phyloP scores from a whole-genome alignment of 2,329 filamentous ascomycete species.

The Pseudodiploospora longispora region DNA sequence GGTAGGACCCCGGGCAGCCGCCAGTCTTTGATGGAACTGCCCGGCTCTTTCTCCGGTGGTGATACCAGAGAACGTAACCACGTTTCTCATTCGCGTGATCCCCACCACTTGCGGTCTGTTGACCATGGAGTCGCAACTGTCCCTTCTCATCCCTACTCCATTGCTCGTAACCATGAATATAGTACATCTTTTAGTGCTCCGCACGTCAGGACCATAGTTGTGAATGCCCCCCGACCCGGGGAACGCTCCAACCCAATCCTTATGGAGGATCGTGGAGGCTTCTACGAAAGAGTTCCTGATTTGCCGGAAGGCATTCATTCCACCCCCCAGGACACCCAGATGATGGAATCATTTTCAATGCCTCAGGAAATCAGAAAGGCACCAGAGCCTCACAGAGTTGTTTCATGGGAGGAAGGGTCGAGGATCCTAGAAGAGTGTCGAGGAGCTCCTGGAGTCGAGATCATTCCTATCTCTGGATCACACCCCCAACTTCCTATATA shows the following conservation, averaged over 20 bases:
- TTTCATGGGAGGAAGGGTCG: constrained; percentile 15
- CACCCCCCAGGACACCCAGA: constrained; percentile 8
- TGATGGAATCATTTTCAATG: constrained; percentile 4
- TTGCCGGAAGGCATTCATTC: constrained; percentile 1
- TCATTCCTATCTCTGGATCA: constrained; percentile 11
- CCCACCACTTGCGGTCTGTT: not conserved
- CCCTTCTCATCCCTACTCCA: constrained; percentile 4
- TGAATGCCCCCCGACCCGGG: constrained; percentile 23
- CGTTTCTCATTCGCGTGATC: constrained; percentile 2
- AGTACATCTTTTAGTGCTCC: constrained; percentile 11
- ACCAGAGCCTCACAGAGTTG: constrained; percentile 12
- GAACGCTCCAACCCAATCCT: constrained; percentile 24
- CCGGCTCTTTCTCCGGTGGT: constrained; percentile 4
- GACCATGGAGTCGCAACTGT: constrained; percentile 1
- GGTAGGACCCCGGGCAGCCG: constrained; percentile 1
- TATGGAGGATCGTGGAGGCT: constrained; percentile 33
- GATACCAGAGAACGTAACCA: not conserved
- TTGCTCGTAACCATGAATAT: constrained; percentile 11
- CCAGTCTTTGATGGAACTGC: constrained; percentile 3
- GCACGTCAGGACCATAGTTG: constrained; percentile 19
- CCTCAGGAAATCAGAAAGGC: not conserved
- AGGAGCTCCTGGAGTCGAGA: constrained; percentile 12
- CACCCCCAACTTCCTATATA: constrained; percentile 5
- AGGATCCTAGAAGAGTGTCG: constrained; percentile 12
- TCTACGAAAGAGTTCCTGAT: constrained; percentile 25